These are phyloP conservation scores for Marsdenia floribunda DNA, from an alignment of 257 asterid genomes.

Conservation along the genomic window DNA sequence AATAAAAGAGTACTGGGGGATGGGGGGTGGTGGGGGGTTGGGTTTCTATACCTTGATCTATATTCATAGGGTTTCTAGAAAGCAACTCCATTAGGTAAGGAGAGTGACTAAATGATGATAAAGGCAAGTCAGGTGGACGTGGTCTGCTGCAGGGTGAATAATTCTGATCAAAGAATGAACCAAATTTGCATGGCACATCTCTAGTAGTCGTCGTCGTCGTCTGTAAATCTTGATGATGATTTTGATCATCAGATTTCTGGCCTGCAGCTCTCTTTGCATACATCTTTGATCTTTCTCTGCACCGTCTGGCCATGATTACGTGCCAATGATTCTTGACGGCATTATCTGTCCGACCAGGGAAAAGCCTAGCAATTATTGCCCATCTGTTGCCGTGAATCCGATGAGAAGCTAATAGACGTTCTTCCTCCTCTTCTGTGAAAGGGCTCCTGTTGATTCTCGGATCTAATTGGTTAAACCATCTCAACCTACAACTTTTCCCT, in stretches of 20 bases:
- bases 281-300: constrained; percentile 54
- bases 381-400: constrained; percentile 79
- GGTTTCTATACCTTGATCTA: constrained; percentile 34
- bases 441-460: constrained; percentile 80
- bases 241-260: constrained; percentile 22
- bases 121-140: constrained; percentile 15
- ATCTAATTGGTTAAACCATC: constrained; percentile 93
- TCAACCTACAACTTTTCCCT: constrained; percentile 92
- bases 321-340: constrained; percentile 97
- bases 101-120: constrained; percentile 11
- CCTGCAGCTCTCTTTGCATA: constrained; percentile 31
- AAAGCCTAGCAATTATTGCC: constrained; percentile 79
- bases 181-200: constrained; percentile 20
- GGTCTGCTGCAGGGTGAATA: constrained; percentile 12
- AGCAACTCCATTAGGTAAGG: constrained; percentile 29
- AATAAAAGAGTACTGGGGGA: not conserved
- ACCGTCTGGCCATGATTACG: constrained; percentile 77
- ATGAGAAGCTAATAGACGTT: constrained; percentile 69
- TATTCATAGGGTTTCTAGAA: constrained; percentile 20
- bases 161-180: constrained; percentile 16
- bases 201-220: constrained; percentile 11
- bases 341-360: constrained; percentile 86
- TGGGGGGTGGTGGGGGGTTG: too few species aligned
- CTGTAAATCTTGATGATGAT: not conserved
- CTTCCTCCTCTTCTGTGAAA: constrained; percentile 84